These are phyloP conservation scores for Rosa multiflora DNA, from an alignment of 306 rosid genomes.

Conservation along the genomic window DNA sequence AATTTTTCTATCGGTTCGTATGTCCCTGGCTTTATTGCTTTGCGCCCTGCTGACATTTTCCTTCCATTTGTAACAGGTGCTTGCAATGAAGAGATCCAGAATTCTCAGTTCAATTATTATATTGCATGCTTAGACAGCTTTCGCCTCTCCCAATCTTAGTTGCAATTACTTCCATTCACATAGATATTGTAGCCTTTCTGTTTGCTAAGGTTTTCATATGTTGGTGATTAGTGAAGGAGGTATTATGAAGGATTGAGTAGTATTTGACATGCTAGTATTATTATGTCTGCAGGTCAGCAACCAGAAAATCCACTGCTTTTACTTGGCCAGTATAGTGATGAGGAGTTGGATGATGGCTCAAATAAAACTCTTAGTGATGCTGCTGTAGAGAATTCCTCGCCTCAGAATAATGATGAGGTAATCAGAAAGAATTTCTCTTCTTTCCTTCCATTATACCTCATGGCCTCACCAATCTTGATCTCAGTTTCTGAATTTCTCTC, in stretches of 20 bases:
- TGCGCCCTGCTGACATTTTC: constrained; percentile 56
- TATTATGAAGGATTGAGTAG: constrained; percentile 18
- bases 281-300: constrained; percentile 62
- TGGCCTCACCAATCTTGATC: not conserved
- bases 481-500: not conserved
- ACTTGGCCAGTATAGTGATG: constrained; percentile 95
- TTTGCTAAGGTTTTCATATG: constrained; percentile 21
- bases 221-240: constrained; percentile 22
- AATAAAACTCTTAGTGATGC: constrained; percentile 37
- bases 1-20: constrained; percentile 81
- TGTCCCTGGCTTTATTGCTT: constrained; percentile 77
- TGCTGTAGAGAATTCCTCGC: constrained; percentile 35
- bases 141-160: not conserved
- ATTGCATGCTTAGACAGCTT: constrained; percentile 23
- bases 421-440: constrained; percentile 1
- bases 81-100: constrained; percentile 40
- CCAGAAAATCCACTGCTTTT: constrained; percentile 78
- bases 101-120: constrained; percentile 40
- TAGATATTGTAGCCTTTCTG: not conserved
- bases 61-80: constrained; percentile 77
- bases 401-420: constrained; percentile 59
- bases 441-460: not conserved
- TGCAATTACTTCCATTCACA: not conserved
- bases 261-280: constrained; percentile 49
- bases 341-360: constrained; percentile 66